These are phyloP conservation scores for Vitis rupestris DNA, from an alignment of 164 flowering plant genomes.

Conservation along the genomic window DNA sequence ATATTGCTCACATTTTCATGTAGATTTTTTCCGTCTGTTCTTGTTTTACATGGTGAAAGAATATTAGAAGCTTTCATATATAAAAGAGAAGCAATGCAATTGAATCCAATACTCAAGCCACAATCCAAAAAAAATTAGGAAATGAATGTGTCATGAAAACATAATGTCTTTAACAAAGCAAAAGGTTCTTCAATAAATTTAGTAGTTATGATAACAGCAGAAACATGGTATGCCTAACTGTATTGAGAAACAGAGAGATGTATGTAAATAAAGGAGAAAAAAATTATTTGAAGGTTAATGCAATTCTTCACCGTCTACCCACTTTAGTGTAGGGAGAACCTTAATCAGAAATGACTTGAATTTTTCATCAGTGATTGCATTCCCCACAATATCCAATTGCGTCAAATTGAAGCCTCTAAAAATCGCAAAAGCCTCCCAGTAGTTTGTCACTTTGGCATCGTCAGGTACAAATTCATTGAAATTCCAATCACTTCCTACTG, in stretches of 20 bases:
- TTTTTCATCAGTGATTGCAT: slow-evolving; percentile 47
- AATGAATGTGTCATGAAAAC: background rate
- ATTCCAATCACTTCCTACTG: slow-evolving; percentile 30
- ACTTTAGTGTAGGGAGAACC: slow-evolving; percentile 52
- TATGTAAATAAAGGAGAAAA: background rate
- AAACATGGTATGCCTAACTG: background rate
- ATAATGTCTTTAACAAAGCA: background rate
- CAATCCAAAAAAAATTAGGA: background rate
- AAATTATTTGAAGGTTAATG: slow-evolving; percentile 7
- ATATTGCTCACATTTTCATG: too few species aligned
- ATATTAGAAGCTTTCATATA: too few species aligned
- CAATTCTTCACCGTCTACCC: slow-evolving; percentile 60
- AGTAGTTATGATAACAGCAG: background rate
- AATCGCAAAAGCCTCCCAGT: slow-evolving; percentile 63
- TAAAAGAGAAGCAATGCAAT: too few species aligned
- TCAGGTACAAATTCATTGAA: slow-evolving; percentile 22
- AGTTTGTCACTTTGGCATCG: slow-evolving; percentile 19
- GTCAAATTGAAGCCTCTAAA: slow-evolving; percentile 55
- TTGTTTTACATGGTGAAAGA: too few species aligned
- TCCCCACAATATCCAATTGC: slow-evolving; percentile 68
- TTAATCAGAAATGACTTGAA: slow-evolving; percentile 44
- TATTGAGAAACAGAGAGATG: background rate
- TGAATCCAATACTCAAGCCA: too few species aligned
- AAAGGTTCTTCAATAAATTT: background rate
- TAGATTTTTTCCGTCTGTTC: too few species aligned